Conservation (phyloP, 2,329 filamentous ascomycete species). For the Aspergillus fructus region DNA sequence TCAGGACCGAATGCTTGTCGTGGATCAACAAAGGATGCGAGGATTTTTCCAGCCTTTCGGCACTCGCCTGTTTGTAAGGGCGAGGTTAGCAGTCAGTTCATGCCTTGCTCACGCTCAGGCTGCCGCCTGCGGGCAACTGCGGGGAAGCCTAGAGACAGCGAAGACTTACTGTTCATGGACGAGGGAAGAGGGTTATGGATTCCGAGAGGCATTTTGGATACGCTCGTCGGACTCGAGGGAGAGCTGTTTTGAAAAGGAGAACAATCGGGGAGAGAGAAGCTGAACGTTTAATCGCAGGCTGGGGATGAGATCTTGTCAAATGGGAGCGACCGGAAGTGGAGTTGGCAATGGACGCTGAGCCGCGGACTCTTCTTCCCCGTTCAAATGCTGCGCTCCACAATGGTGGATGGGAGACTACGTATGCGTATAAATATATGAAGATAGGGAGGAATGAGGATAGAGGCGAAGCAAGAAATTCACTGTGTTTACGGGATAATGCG, state of each 20-base stretch:
- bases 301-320: conserved; percentile 19
- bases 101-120: not conserved
- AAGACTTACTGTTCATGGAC: conserved; percentile 47
- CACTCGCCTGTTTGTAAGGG: conserved; percentile 72
- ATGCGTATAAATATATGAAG: not conserved
- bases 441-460: not conserved
- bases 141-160: conserved; percentile 27
- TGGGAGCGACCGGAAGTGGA: conserved; percentile 26
- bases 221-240: conserved; percentile 14
- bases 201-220: conserved; percentile 42
- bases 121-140: conserved; percentile 27
- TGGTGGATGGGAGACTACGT: not conserved
- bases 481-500: not conserved
- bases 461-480: not conserved
- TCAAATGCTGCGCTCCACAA: conserved; percentile 2
- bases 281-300: conserved; percentile 14
- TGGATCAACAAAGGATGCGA: conserved; percentile 91
- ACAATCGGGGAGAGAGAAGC: conserved; percentile 9
- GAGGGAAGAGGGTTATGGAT: conserved; percentile 50
- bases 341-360: conserved; percentile 23
- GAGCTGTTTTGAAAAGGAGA: conserved; percentile 1
- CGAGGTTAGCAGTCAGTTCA: conserved; percentile 30
- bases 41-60: conserved; percentile 94
- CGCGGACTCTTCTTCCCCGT: not conserved
- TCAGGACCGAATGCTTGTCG: conserved; percentile 91